Evolutionary conservation across 129 eudicot genomes (phyloP), one percentile per base, ranked within the genome.

Genomic region (Saposhnikovia divaricata): DNA sequence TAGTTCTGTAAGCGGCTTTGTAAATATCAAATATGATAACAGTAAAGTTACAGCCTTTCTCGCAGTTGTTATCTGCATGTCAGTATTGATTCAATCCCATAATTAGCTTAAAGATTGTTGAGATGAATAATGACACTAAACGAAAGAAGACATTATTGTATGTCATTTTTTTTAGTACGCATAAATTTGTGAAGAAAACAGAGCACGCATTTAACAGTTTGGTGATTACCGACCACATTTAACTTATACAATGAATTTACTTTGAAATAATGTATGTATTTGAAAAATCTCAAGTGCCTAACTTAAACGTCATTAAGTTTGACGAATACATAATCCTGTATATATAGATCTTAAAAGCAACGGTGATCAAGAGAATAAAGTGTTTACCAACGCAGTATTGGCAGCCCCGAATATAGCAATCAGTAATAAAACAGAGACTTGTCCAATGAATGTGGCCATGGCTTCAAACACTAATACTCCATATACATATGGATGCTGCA

Each of bases 381-480:
- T 44, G 51, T 8, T 80, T 85, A 92, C 97, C 97, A 92, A 82
- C 27, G 97, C 97, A 46, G 97, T 92, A 76, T 94, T 92, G 80
- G 97, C 95, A 46, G 97, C 95, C 84, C 97, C 97, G 15, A 92
- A 92, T 66, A 92, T 77, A 42, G 95, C 97, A 80, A 92, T 92
- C 75, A 92, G 92, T 37, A 94, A 92, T 85, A 92, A 43, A 82
- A 92, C 97, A 19, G 97, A 92, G 82, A 92, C 94, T 85, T 92
- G 97, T 31, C 97, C 97, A 9, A 92, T 71, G 78, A 89, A 92
- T 69, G 95, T 92, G 61, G 97, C 97, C 90, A 92, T 86, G n/a
- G 97, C 97, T 92, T 92, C 97, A 77, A 92, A 92, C 42, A 92
- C 83, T 71, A 92, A 87, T 57, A 92, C 97, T 27, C 97, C 97